Conservation (phyloP, 306 rosid species). For the Ochetophila trinervis region DNA sequence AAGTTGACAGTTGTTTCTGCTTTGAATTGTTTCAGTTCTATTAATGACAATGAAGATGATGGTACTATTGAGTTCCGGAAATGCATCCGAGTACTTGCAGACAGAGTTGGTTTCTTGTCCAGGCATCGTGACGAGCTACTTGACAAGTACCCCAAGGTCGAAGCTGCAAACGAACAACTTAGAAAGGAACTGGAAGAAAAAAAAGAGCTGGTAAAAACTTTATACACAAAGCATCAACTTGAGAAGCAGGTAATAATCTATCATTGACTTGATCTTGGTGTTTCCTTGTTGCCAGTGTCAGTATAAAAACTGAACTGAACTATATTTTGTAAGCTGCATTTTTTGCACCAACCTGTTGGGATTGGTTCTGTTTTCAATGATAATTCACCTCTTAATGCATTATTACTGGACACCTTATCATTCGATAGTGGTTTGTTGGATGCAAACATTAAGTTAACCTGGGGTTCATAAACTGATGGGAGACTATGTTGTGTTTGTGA, state of each 20-base stretch:
- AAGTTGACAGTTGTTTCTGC: constrained; percentile 19
- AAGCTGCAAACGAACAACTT: constrained; percentile 78
- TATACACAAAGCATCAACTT: constrained; percentile 82
- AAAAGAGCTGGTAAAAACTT: constrained; percentile 73
- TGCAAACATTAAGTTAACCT: not conserved
- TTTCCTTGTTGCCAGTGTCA: not conserved
- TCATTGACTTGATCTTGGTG: constrained; percentile 8
- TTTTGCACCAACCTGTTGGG: not conserved
- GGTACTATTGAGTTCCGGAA: constrained; percentile 73
- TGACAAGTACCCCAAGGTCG: constrained; percentile 62
- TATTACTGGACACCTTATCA: not conserved
- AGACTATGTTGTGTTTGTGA: constrained; percentile 19
- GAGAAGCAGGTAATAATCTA: constrained; percentile 82
- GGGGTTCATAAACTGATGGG: not conserved
- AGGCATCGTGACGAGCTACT: constrained; percentile 78
- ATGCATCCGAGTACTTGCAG: constrained; percentile 69
- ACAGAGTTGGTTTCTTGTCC: constrained; percentile 71
- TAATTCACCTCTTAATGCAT: no score
- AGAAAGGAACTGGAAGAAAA: constrained; percentile 82
- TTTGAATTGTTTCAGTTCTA: constrained; percentile 56
- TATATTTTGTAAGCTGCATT: no score
- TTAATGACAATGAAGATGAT: constrained; percentile 78
- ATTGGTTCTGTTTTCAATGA: not conserved
- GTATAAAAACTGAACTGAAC: not conserved
- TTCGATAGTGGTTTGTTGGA: not conserved